Evolutionary conservation across 306 rosid species (phyloP).

Genomic region (Ziziphus jujuba): DNA sequence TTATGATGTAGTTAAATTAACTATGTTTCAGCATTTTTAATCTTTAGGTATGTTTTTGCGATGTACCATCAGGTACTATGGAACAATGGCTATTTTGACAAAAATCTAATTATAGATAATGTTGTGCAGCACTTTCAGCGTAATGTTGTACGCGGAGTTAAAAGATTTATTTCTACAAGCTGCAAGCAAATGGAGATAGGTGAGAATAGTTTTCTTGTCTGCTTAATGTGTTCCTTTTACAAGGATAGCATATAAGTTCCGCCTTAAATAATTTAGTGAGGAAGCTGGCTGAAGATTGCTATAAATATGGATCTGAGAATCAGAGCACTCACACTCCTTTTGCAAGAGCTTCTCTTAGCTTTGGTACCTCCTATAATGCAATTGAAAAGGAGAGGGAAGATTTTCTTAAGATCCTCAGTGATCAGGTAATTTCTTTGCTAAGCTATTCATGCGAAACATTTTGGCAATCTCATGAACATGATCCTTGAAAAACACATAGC

Average conservation of each 20-base stretch:
- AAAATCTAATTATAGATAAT: conserved; percentile 21
- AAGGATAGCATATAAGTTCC: conserved; percentile 30
- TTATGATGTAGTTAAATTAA: not conserved
- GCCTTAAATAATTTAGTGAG: conserved; percentile 46
- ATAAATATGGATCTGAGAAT: conserved; percentile 70
- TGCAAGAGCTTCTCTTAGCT: conserved; percentile 53
- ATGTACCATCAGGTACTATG: conserved; percentile 8
- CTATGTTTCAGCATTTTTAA: not conserved
- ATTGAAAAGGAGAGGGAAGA: conserved; percentile 52
- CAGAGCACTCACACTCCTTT: conserved; percentile 45
- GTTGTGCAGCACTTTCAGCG: conserved; percentile 78
- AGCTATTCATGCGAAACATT: not conserved
- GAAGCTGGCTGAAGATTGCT: conserved; percentile 73
- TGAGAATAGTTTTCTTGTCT: conserved; percentile 30
- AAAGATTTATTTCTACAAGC: conserved; percentile 64
- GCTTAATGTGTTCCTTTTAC: conserved; percentile 24
- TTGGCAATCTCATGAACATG: conserved; percentile 11
- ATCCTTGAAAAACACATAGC: conserved; percentile 17
- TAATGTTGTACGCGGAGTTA: conserved; percentile 75
- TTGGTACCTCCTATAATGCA: conserved; percentile 56
- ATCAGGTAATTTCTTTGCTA: too few species aligned
- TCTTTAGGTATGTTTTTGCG: not conserved
- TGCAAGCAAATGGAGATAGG: conserved; percentile 87
- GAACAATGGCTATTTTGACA: conserved; percentile 6
- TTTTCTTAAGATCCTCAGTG: too few species aligned